Evolutionary conservation across 805 yeast genomes (phyloP).

Genomic region (Metschnikowia drakensbergensis): DNA sequence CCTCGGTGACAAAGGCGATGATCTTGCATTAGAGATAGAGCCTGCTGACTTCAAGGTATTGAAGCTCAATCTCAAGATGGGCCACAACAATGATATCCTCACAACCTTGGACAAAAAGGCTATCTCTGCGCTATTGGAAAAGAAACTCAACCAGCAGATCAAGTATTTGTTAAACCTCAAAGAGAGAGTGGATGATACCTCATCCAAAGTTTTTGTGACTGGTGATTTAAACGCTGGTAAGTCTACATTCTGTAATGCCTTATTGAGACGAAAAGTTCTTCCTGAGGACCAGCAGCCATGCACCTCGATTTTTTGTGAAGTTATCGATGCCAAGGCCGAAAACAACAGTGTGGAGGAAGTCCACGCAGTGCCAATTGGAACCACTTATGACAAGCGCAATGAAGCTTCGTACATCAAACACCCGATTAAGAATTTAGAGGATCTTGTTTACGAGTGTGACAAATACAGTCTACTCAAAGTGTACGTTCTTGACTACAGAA

Average conservation of each 20-base stretch:
- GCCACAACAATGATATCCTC: constrained; percentile 43
- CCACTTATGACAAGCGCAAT: constrained; percentile 49
- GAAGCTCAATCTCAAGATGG: constrained; percentile 57
- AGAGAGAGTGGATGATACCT: constrained; percentile 83
- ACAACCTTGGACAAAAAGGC: constrained; percentile 63
- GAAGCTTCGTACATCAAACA: constrained; percentile 61
- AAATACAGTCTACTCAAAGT: constrained; percentile 70
- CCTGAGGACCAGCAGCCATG: constrained; percentile 99
- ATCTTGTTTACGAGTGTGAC: constrained; percentile 71
- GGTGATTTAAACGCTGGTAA: constrained; percentile 98
- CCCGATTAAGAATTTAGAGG: constrained; percentile 54
- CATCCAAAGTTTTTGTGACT: constrained; percentile 91
- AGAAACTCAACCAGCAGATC: constrained; percentile 59
- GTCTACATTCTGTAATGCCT: constrained; percentile 90
- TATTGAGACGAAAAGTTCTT: constrained; percentile 67
- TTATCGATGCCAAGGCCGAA: constrained; percentile 68
- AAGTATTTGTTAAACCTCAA: constrained; percentile 68
- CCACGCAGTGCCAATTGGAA: constrained; percentile 74
- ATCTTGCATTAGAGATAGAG: constrained; percentile 24
- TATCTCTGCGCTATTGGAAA: constrained; percentile 63
- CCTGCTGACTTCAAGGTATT: constrained; percentile 48
- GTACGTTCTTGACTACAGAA: constrained; percentile 74
- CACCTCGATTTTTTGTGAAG: constrained; percentile 94
- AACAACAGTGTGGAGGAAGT: constrained; percentile 82
- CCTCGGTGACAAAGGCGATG: constrained; percentile 8